These are phyloP conservation scores for Lactarius sp. DNA, from an alignment of 768 basidiomycete species.

Conservation along the genomic window DNA sequence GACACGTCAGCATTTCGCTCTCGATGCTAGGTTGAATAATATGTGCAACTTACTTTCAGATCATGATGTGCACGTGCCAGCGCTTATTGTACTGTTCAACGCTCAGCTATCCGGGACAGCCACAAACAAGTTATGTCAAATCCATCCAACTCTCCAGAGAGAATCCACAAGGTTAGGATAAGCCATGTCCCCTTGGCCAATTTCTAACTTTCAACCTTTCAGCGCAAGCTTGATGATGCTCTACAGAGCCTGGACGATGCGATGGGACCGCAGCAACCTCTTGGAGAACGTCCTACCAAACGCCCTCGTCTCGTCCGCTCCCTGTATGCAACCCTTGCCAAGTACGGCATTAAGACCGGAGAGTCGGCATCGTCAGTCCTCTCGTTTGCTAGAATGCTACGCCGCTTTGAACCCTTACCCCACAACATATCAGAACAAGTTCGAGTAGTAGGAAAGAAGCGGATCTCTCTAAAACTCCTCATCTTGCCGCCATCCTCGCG, in stretches of 20 bases:
- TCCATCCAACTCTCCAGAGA: not conserved
- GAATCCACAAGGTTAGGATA: slow-evolving; percentile 7
- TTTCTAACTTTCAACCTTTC: slow-evolving; percentile 1
- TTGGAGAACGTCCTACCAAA: slow-evolving; percentile 40
- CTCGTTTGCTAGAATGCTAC: not conserved
- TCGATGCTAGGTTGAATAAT: too few relatives aligned
- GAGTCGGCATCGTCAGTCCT: slow-evolving; percentile 36
- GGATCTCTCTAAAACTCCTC: slow-evolving; percentile 52
- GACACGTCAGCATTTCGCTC: too few relatives aligned
- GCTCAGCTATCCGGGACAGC: too few relatives aligned
- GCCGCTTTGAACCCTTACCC: slow-evolving; percentile 10
- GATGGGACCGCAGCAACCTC: slow-evolving; percentile 36
- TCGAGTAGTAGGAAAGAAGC: slow-evolving; percentile 29
- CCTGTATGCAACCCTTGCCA: slow-evolving; percentile 72
- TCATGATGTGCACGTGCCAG: too few relatives aligned
- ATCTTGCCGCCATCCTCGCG: slow-evolving; percentile 65
- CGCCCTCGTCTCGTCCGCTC: slow-evolving; percentile 53
- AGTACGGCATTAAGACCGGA: slow-evolving; percentile 64
- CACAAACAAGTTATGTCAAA: not conserved
- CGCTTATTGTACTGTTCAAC: too few relatives aligned
- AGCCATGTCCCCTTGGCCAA: too few relatives aligned
- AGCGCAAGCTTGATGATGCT: slow-evolving; percentile 83
- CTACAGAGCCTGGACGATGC: slow-evolving; percentile 66
- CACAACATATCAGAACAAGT: slow-evolving; percentile 16
- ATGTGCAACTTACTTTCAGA: too few relatives aligned